Evolutionary conservation across 2,329 filamentous ascomycete genomes (phyloP), one percentile per base, ranked within the genome.

Genomic region (Davidsoniella neocaledoniae): DNA sequence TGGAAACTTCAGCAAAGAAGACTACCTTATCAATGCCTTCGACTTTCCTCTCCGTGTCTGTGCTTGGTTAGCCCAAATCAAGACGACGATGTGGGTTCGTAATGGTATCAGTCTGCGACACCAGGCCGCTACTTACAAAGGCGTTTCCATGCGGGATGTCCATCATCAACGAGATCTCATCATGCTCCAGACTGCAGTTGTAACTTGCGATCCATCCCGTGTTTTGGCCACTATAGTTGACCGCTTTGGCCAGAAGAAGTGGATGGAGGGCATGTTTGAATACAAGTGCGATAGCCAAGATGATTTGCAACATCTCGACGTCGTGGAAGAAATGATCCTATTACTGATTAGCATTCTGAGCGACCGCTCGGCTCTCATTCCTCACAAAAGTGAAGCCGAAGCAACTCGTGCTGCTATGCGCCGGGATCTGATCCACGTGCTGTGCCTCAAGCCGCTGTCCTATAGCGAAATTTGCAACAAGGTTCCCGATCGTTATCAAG

Each of bases 51-150:
- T 98, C 3, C 77, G 93, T 48, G 88, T 96, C 0, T 95, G 87
- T 61, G 87, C 86, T 17, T 98, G 91, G 91, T 71, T 98, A 29
- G 85, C 91, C 5, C 93, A 98, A 67, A 96, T 98, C 79, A 94
- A 94, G 63, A 87, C 90, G 16, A 86, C 87, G 47, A 94, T 96
- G 80, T 98, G 93, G 91, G 90, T 98, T 55, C 80, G 91, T 50
- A 98, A 98, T 61, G 91, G 91, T 2, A 86, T 98, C 60, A 96
- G 90, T 58, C 74, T 98, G 47, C 79, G 90, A 38, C 91, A 98
- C 62, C 91, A 98, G 64, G 91, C 93, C 62, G 83, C 83, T 48
- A 91, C 88, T 16, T 98, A 98, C 62, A 81, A 87, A 14, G 88
- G 86, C 39, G 86, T 95, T 12, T 78, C 79, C 9, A 86, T 93